phyloP scores from a whole-genome alignment of 305 asterid genomes.

The Fraxinus nigra region DNA sequence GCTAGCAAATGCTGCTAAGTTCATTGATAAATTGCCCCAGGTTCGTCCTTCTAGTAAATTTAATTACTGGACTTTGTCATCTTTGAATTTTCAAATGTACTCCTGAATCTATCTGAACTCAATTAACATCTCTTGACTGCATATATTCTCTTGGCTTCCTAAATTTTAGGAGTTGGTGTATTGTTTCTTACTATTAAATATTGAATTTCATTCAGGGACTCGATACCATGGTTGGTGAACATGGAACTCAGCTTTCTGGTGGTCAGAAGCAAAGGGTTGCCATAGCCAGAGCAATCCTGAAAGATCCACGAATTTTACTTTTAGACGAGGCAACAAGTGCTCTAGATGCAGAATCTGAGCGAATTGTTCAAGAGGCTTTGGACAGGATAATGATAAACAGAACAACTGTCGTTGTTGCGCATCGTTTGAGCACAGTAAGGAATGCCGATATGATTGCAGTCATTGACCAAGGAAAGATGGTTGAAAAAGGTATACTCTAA shows the following conservation, averaged over 20 bases:
- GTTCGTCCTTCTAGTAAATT: constrained; percentile 22
- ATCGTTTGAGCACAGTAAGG: constrained; percentile 60
- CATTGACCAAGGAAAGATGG: constrained; percentile 61
- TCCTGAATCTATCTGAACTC: background rate
- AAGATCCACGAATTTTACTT: constrained; percentile 36
- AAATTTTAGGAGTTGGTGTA: background rate
- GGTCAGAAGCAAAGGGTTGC: constrained; percentile 42
- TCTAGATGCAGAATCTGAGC: constrained; percentile 45
- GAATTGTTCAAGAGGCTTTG: constrained; percentile 59
- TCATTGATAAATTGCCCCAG: constrained; percentile 55
- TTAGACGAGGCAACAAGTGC: constrained; percentile 44
- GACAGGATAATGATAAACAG: constrained; percentile 54
- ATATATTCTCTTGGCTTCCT: background rate
- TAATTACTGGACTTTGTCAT: background rate
- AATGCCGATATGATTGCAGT: constrained; percentile 69
- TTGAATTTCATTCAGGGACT: constrained; percentile 26
- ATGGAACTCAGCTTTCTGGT: constrained; percentile 37
- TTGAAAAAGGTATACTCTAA: constrained; percentile 54
- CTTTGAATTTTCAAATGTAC: background rate
- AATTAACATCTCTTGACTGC: background rate
- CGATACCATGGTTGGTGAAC: constrained; percentile 38
- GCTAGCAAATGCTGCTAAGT: constrained; percentile 35
- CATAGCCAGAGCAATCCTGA: constrained; percentile 38
- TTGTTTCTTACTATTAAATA: background rate
- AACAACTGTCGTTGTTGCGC: constrained; percentile 66